phyloP scores from a whole-genome alignment of 2,329 filamentous ascomycete genomes.

The Fusarium xylarioides region DNA sequence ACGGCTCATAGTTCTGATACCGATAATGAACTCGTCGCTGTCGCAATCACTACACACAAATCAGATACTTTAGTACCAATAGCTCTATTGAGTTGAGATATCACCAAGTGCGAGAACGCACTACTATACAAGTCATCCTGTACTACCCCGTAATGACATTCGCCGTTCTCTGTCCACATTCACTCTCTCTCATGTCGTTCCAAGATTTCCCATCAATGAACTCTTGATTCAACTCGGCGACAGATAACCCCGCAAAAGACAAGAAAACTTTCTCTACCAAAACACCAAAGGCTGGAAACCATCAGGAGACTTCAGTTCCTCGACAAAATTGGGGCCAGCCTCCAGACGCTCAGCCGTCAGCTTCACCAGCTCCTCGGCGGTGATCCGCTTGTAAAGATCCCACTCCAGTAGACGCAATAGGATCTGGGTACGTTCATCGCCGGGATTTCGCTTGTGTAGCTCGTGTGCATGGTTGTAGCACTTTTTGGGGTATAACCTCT shows the following conservation, averaged over 20 bases:
- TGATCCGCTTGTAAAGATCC: constrained; percentile 28
- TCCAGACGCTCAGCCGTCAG: constrained; percentile 7
- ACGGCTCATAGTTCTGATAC: neutral
- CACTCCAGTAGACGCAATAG: constrained; percentile 33
- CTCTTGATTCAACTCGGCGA: neutral
- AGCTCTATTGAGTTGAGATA: neutral
- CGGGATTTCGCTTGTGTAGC: constrained; percentile 39
- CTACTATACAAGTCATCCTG: neutral
- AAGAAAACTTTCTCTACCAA: constrained; percentile 35
- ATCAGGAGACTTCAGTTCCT: constrained; percentile 35
- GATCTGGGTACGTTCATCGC: constrained; percentile 37
- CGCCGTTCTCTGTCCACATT: neutral
- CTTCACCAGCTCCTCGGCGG: constrained; percentile 33
- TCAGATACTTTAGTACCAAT: neutral
- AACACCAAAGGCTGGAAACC: constrained; percentile 41
- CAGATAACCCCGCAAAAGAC: neutral
- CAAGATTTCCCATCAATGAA: neutral
- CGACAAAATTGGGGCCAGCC: neutral
- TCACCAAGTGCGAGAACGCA: neutral
- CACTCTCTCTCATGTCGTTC: neutral
- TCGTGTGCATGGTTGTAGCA: constrained; percentile 38
- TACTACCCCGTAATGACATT: neutral
- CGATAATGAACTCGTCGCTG: neutral
- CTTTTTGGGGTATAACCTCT: constrained; percentile 34
- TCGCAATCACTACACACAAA: neutral